Evolutionary conservation across 306 rosid species (phyloP), one percentile per base, ranked within the genome.

Genomic region (Styphnolobium japonicum): DNA sequence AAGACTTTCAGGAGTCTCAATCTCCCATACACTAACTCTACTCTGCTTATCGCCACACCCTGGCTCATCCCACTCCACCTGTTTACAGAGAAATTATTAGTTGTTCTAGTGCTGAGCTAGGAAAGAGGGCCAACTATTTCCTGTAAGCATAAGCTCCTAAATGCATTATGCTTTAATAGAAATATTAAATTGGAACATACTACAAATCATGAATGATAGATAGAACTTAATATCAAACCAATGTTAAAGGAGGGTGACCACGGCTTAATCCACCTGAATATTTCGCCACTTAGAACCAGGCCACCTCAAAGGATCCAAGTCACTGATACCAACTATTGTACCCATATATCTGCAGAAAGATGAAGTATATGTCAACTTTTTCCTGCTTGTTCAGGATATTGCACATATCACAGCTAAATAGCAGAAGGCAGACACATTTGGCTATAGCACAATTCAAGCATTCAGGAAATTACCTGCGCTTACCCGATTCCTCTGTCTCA

Each of bases 41-140:
- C 86, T 96, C 81, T 93, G 98, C 82, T 93, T 96, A 73, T 93
- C 96, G 5, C 93, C 91, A 77, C 97, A 96, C 15, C 99, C 99
- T 11, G 98, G 97, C 79, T 96, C 99, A 72, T 96, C 99, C 99
- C 99, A 96, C 86, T 96, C 99, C 23, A 91, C 93, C 97, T 94
- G 89, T 81, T 49, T 48, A 62, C 12, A 7, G 49, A 53, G 22
- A 19, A 67, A 51, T n/a, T 2, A 23, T 58, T 16, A 25, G 46
- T 43, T 16, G 43, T 53, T 83, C 25, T 22, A 70, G 25, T 12
- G 7, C 42, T 33, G n/a, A 81, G 43, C 46, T 14, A 39, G 16
- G 39, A 71, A 16, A 65, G 31, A 27, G 16, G 21, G 57, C 36
- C 25, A 56, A 21, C 2, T 8, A 12, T 73, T n/a, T 57, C 70